Evolutionary conservation across 2,329 filamentous ascomycete species (phyloP).

Genomic region (Hyphodiscus sp.): DNA sequence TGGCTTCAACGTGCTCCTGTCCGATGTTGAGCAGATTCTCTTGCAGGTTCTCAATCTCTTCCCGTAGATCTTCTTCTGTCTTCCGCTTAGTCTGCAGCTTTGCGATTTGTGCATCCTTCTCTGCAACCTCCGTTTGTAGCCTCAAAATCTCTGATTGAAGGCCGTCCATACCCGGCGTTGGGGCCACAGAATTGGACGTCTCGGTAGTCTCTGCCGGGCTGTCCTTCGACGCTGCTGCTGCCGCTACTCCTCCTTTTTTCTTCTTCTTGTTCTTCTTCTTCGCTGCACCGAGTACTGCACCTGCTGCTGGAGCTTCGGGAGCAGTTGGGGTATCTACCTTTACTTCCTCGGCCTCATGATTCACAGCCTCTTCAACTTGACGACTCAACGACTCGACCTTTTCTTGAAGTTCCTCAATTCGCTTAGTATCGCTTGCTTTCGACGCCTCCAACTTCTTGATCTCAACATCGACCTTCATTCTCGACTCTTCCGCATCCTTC

Average conservation of each 20-base stretch:
- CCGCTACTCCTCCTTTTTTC: slow-evolving; percentile 53
- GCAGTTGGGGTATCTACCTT: slow-evolving; percentile 3
- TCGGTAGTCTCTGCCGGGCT: slow-evolving; percentile 14
- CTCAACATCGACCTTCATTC: slow-evolving; percentile 16
- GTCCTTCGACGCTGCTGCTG: slow-evolving; percentile 25
- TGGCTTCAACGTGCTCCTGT: slow-evolving; percentile 76
- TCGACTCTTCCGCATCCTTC: slow-evolving; percentile 16
- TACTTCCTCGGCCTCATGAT: slow-evolving; percentile 11
- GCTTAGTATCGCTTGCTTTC: slow-evolving; percentile 15
- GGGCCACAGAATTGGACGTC: slow-evolving; percentile 9
- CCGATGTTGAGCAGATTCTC: slow-evolving; percentile 76
- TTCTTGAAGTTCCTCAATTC: slow-evolving; percentile 21
- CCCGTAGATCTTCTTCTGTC: slow-evolving; percentile 70
- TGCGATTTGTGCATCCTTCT: slow-evolving; percentile 60
- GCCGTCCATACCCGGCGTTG: slow-evolving; percentile 10
- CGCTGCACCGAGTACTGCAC: slow-evolving; percentile 30
- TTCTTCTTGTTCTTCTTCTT: slow-evolving; percentile 92
- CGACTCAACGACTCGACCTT: slow-evolving; percentile 16
- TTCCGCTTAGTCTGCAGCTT: slow-evolving; percentile 62
- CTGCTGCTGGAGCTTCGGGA: slow-evolving; percentile 6
- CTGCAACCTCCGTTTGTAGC: slow-evolving; percentile 24
- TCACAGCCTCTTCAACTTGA: slow-evolving; percentile 10
- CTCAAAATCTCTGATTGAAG: slow-evolving; percentile 24
- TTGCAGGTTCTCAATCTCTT: slow-evolving; percentile 79
- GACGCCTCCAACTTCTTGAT: slow-evolving; percentile 21